A percentile compares a stretch with the other conserved stretches of the same genome.
These are phyloP conservation scores for Malassezia caprae DNA, from an alignment of 1,284 basidiomycete genomes.

Conservation along the genomic window DNA sequence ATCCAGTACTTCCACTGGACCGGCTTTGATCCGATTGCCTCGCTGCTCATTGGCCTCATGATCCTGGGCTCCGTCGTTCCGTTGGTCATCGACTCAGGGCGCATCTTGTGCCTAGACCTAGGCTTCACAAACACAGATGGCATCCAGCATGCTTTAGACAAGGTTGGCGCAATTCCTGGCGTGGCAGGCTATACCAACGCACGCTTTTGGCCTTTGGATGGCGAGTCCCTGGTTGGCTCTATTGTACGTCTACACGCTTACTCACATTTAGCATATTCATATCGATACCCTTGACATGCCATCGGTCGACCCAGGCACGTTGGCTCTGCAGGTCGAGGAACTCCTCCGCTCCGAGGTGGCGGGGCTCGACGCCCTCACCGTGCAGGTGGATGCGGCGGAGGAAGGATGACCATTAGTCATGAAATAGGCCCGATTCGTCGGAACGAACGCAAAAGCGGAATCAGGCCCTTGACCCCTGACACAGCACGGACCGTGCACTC, in stretches of 20 bases:
- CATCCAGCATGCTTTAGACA: constrained; percentile 63
- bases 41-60: constrained; percentile 84
- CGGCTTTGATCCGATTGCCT: constrained; percentile 96
- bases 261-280: constrained; percentile 11
- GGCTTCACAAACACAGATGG: constrained; percentile 58
- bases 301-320: not conserved
- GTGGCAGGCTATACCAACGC: constrained; percentile 69
- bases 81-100: constrained; percentile 83
- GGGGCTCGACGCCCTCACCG: constrained; percentile 29
- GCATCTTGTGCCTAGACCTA: constrained; percentile 76
- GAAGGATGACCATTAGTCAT: not conserved
- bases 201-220: constrained; percentile 93
- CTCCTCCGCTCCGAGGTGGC: constrained; percentile 27
- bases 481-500: not conserved
- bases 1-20: constrained; percentile 99
- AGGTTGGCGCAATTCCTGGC: constrained; percentile 58
- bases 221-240: constrained; percentile 70
- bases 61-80: constrained; percentile 92
- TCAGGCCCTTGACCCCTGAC: not conserved
- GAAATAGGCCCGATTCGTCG: constrained; percentile 11
- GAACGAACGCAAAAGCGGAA: not conserved
- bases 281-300: constrained; percentile 15
- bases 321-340: constrained; percentile 20
- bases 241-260: constrained; percentile 55
- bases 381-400: constrained; percentile 26